Base-by-base conservation (phyloP, 2,329 filamentous ascomycete species). In the Sporothrix protearum region DNA sequence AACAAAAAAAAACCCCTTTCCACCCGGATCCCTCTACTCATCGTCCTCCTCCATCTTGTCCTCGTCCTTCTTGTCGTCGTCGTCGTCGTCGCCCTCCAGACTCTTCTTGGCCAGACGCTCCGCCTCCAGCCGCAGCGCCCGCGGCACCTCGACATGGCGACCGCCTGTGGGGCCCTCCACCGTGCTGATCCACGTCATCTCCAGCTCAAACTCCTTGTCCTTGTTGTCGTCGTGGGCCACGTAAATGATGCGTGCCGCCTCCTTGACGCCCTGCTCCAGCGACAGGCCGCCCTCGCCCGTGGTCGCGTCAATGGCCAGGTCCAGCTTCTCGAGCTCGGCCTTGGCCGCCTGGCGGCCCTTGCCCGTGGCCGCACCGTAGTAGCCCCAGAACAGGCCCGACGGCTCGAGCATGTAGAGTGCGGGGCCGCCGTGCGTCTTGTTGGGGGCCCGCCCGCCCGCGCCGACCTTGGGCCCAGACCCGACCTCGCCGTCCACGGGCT, bases 361-460 rank as follows among this genome's bases (percentile, higher is more conserved):
- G 79, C 96, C 96, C 16, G 96, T 97, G 67, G 96, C 96, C 51
- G 96, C 96, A 77, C 96, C 96, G 81, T 97, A 97, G 87, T 99
- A 99, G 73, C 96, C 96, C 96, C 96, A 99, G 86, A 97, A 98
- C 76, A 95, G 84, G 71, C 96, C 96, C 78, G 94, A 97, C 55
- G 96, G 96, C 85, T 99, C 96, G 77, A 99, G 95, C 96, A 99
- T 99, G 87, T 97, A 99, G 74, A 99, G 88, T 74, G 90, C 94
- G 28, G 96, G 96, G 0, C 95, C 96, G 76, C 96, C 96, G 80
- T 94, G 89, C 81, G 89, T 91, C 78, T 89, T 90, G 78, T 89
- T 88, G 36, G 80, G 82, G 57, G 90, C 87, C 84, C 96, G 97
- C 78, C 95, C 95, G 75, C 95, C 95, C 30, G 93, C 89, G 72